These are phyloP conservation scores for Sungouiozyma intestinalis DNA, from an alignment of 805 yeast genomes.

Conservation along the genomic window DNA sequence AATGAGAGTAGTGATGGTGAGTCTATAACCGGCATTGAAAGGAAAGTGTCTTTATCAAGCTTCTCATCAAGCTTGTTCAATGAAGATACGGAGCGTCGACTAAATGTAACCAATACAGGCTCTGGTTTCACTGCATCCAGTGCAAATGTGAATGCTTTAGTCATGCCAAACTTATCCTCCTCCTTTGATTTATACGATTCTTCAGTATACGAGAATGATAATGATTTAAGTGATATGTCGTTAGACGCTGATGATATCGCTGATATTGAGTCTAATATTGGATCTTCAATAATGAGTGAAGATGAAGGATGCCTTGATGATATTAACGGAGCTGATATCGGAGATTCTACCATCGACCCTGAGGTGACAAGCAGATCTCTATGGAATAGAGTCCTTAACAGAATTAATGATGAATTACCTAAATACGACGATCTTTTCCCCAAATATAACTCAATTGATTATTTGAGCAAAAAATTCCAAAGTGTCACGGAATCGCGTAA, in stretches of 20 bases:
- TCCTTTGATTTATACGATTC: neutral
- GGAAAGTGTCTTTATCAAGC: conserved; percentile 20
- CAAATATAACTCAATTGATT: conserved; percentile 1
- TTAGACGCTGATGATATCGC: conserved; percentile 25
- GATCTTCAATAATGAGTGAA: conserved; percentile 10
- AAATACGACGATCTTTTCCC: conserved; percentile 72
- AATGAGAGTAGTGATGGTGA: neutral
- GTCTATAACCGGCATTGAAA: conserved; percentile 5
- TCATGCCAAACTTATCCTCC: neutral
- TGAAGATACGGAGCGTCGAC: conserved; percentile 24
- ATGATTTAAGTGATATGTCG: neutral
- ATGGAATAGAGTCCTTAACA: conserved; percentile 31
- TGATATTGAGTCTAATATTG: conserved; percentile 4
- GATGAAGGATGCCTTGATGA: neutral
- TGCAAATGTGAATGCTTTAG: neutral
- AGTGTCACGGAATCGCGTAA: conserved; percentile 1
- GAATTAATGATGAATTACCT: conserved; percentile 44
- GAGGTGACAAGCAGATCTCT: conserved; percentile 13
- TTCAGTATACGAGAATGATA: neutral
- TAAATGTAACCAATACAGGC: conserved; percentile 17
- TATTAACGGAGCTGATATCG: neutral
- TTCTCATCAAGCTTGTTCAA: conserved; percentile 21
- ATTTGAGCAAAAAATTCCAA: conserved; percentile 1
- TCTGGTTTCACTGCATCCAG: conserved; percentile 3
- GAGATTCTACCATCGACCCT: neutral